Evolutionary conservation across 2,329 filamentous ascomycete species (phyloP), one percentile per base, ranked within the genome.

Genomic region (Fusarium tricinctum): DNA sequence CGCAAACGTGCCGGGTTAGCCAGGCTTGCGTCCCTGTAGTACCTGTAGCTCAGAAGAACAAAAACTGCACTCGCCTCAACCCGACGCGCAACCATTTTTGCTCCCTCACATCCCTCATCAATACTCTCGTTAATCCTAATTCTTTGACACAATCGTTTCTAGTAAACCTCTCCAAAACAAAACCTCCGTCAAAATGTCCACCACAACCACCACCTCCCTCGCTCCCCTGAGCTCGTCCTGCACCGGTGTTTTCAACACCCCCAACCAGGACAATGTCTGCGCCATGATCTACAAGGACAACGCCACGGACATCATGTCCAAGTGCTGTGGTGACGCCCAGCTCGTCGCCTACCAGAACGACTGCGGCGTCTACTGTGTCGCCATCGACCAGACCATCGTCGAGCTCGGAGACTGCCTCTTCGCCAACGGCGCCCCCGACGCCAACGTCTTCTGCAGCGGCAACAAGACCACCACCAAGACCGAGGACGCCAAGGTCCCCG

Each of bases 311-410:
- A 77, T 82, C 61, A 80, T 85, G 78, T 59, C 77, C 40, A 68
- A 75, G 22, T 86, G 84, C 80, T 86, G 84, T 71, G 76, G 78
- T 13, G 66, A 77, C 12, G 81, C 83, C 52, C 73, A 79, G 22
- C 77, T 85, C 28, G 74, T 81, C 48, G 75, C 76, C 66, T 86
- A 85, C 80, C 77, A 81, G 71, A 70, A 80, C 72, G 75, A 79
- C 70, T 86, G 84, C 77, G 82, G 81, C 17, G 69, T 85, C 61
- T 86, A 85, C 82, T 86, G 84, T 69, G 80, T 76, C 7, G 76
- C 77, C 50, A 46, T 75, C 22, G 76, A 68, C 66, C 69, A 78
- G 76, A 75, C 70, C 47, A 66, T 73, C 56, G 71, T 47, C 51
- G 70, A 77, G 30, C 74, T 78, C 32, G 49, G 65, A 14, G 40